phyloP scores from a whole-genome alignment of 1,284 basidiomycete genomes.

The Cystobasidiaceae sp. region DNA sequence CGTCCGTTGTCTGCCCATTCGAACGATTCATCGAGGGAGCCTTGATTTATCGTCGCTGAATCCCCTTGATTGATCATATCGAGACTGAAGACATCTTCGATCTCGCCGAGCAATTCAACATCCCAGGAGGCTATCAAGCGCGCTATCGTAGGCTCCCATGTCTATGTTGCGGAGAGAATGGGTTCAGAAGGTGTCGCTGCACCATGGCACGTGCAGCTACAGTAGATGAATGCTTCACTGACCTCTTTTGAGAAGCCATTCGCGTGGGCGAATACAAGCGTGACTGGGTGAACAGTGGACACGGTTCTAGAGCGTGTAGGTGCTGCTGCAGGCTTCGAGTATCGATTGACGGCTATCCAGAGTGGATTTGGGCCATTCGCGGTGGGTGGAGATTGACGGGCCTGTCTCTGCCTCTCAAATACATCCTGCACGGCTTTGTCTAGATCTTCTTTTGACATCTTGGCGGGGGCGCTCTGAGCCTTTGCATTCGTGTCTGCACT shows the following conservation, averaged over 20 bases:
- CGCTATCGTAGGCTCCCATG: constrained; percentile 61
- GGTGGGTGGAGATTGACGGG: background rate
- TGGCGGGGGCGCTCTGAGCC: constrained; percentile 3
- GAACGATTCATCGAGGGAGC: constrained; percentile 56
- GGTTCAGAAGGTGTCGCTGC: too few relatives aligned
- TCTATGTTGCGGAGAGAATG: too few relatives aligned
- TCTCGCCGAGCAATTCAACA: constrained; percentile 31
- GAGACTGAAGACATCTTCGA: constrained; percentile 74
- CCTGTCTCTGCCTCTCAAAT: background rate
- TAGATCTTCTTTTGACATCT: constrained; percentile 14
- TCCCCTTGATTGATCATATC: constrained; percentile 75
- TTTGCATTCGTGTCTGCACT: too few relatives aligned
- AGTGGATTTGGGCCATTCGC: constrained; percentile 10
- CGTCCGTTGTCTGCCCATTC: constrained; percentile 66
- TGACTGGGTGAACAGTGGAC: too few relatives aligned
- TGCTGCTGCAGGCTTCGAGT: background rate
- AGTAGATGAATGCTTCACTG: background rate
- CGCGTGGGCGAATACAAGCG: constrained; percentile 68
- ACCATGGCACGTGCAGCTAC: background rate
- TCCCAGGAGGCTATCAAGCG: constrained; percentile 47
- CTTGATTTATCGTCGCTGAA: constrained; percentile 60
- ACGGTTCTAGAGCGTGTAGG: too few relatives aligned
- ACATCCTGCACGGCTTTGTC: constrained; percentile 2
- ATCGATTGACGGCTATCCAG: constrained; percentile 21
- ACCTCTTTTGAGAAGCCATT: constrained; percentile 69